Evolutionary conservation across 108 stramenopile species (phyloP).

Genomic region (Epipyxis sp.): DNA sequence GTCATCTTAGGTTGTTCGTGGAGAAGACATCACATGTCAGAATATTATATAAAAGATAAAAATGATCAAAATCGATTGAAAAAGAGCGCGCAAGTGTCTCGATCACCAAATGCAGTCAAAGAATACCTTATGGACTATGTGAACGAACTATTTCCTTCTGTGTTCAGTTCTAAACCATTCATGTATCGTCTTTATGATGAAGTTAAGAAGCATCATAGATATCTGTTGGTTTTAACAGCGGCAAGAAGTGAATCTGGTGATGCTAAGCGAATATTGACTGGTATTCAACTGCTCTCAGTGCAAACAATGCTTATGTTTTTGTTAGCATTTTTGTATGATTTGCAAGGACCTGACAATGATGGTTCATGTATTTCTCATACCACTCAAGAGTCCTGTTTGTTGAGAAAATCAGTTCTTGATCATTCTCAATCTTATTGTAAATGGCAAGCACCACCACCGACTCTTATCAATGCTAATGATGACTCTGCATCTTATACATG

Average conservation of each 20-base stretch:
- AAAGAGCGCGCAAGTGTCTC: too few species aligned
- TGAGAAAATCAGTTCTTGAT: neutral
- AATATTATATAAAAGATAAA: too few species aligned
- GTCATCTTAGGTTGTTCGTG: too few species aligned
- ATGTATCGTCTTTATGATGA: neutral
- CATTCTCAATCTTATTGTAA: neutral
- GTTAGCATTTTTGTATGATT: neutral
- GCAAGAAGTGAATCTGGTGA: too few species aligned
- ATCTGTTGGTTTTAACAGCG: neutral
- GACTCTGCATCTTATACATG: neutral
- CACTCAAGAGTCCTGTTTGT: neutral
- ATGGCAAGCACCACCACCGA: neutral
- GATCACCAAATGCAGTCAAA: too few species aligned
- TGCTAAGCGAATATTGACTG: constrained; percentile 11
- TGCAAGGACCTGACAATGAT: constrained; percentile 4
- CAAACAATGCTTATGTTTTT: neutral
- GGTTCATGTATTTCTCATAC: neutral
- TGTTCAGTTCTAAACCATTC: neutral
- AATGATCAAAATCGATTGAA: too few species aligned
- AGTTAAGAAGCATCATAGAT: constrained; percentile 3
- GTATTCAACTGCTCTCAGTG: neutral
- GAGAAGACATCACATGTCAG: too few species aligned
- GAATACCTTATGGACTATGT: neutral
- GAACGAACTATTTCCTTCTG: neutral
- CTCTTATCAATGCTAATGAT: too few species aligned